These are phyloP conservation scores for Cercospora nicotianae DNA, from an alignment of 2,329 filamentous ascomycete genomes.

Conservation along the genomic window DNA sequence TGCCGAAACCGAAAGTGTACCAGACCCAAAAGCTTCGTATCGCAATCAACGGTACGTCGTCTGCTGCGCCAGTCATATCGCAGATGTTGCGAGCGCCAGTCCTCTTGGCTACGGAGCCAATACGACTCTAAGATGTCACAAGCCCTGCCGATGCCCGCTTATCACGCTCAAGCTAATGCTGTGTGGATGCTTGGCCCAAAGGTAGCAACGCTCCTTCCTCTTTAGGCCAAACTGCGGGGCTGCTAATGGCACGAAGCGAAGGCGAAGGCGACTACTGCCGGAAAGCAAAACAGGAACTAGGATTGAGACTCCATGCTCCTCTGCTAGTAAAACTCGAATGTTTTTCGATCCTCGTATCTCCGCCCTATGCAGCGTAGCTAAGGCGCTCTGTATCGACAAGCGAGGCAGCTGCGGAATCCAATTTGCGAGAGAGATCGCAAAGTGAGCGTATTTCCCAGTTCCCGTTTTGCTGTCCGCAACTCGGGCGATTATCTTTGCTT, in stretches of 20 bases:
- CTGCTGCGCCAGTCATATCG: neutral
- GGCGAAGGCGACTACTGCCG: too few relatives aligned
- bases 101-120: slow-evolving; percentile 7
- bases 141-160: slow-evolving; percentile 11
- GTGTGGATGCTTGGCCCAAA: neutral
- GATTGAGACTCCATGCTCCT: too few relatives aligned
- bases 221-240: neutral
- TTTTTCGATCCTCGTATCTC: too few relatives aligned
- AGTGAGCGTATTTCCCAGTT: too few relatives aligned
- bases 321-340: too few relatives aligned
- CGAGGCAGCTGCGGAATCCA: too few relatives aligned
- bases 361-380: too few relatives aligned
- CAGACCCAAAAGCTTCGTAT: neutral
- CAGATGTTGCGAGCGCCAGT: neutral
- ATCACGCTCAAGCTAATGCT: slow-evolving; percentile 8
- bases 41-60: neutral
- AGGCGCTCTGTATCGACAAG: too few relatives aligned
- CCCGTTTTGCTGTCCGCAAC: too few relatives aligned
- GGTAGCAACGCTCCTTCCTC: slow-evolving; percentile 1
- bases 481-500: neutral
- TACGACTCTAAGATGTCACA: slow-evolving; percentile 13
- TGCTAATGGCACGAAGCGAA: neutral
- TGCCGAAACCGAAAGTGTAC: neutral
- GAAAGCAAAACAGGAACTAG: too few relatives aligned
- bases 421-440: too few relatives aligned